These are phyloP conservation scores for Torulaspora maleeae DNA, from an alignment of 805 yeast genomes.

Conservation along the genomic window DNA sequence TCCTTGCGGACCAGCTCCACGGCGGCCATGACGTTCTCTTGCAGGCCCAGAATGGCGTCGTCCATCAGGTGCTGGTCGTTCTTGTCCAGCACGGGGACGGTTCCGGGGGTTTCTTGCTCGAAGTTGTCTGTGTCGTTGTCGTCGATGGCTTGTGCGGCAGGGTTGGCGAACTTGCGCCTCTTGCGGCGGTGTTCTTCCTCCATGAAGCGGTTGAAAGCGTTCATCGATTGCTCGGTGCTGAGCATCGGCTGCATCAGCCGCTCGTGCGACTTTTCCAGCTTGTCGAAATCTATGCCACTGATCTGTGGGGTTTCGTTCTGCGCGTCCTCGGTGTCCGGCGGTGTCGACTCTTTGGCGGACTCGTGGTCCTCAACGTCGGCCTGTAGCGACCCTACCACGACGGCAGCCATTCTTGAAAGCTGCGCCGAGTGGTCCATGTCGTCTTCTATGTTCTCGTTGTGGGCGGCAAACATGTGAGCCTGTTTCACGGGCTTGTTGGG, in stretches of 20 bases:
- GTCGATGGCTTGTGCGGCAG: not conserved
- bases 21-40: conserved; percentile 31
- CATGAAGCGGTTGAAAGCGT: conserved; percentile 27
- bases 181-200: conserved; percentile 20
- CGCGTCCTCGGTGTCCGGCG: conserved; percentile 4
- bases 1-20: conserved; percentile 21
- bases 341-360: conserved; percentile 7
- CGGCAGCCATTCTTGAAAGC: conserved; percentile 27
- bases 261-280: conserved; percentile 2
- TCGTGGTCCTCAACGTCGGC: conserved; percentile 11
- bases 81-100: conserved; percentile 11
- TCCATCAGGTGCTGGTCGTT: conserved; percentile 18
- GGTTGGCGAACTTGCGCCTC: conserved; percentile 15
- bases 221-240: conserved; percentile 20
- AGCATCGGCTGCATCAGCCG: conserved; percentile 9
- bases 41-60: conserved; percentile 26
- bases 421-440: conserved; percentile 22
- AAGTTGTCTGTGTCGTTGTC: not conserved
- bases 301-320: not conserved
- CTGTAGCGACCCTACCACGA: conserved; percentile 25
- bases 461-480: conserved; percentile 28
- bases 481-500: conserved; percentile 21
- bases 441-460: conserved; percentile 6
- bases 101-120: conserved; percentile 9
- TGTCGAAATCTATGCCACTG: conserved; percentile 4